A percentile compares a stretch with the other conserved stretches of the same genome.
These are phyloP conservation scores for Guyanaporus albipodus DNA, from an alignment of 768 basidiomycete species.

Conservation along the genomic window DNA sequence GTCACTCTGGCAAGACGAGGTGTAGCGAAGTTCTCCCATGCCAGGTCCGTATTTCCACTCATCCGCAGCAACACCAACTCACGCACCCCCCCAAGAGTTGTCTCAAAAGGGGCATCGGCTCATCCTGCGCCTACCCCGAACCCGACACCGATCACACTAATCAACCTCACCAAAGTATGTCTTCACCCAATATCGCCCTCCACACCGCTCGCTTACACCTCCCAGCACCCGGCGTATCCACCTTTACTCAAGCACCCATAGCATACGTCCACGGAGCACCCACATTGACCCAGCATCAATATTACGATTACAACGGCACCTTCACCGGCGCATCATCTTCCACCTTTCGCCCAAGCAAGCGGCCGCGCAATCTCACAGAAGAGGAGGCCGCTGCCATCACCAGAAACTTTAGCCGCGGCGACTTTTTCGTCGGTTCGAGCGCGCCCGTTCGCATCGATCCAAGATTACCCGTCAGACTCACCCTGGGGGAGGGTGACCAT, in stretches of 20 bases:
- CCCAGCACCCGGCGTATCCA: constrained; percentile 34
- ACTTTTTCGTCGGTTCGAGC: constrained; percentile 77
- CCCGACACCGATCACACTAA: constrained; percentile 55
- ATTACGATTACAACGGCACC: constrained; percentile 74
- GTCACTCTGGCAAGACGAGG: constrained; percentile 79
- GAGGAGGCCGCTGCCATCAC: constrained; percentile 83
- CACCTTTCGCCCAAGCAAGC: constrained; percentile 76
- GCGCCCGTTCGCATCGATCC: constrained; percentile 83
- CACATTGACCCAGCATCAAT: constrained; percentile 54
- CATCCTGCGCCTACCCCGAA: constrained; percentile 72
- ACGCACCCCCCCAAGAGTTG: constrained; percentile 57
- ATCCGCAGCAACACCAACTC: no score
- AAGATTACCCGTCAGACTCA: constrained; percentile 72
- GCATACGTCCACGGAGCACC: constrained; percentile 38
- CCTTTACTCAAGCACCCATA: constrained; percentile 37
- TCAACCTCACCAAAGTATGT: constrained; percentile 29
- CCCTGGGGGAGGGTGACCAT: constrained; percentile 77
- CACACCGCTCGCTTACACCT: constrained; percentile 5
- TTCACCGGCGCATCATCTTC: constrained; percentile 68
- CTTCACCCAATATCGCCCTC: constrained; percentile 1
- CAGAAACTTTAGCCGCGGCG: constrained; percentile 74
- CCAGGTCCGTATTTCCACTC: constrained; percentile 67
- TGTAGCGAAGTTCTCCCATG: constrained; percentile 81
- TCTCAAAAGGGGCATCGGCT: constrained; percentile 73
- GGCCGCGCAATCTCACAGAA: constrained; percentile 75